These are phyloP conservation scores for Pseudogymnoascus sp. DNA, from an alignment of 2,329 filamentous ascomycete genomes.

Conservation along the genomic window DNA sequence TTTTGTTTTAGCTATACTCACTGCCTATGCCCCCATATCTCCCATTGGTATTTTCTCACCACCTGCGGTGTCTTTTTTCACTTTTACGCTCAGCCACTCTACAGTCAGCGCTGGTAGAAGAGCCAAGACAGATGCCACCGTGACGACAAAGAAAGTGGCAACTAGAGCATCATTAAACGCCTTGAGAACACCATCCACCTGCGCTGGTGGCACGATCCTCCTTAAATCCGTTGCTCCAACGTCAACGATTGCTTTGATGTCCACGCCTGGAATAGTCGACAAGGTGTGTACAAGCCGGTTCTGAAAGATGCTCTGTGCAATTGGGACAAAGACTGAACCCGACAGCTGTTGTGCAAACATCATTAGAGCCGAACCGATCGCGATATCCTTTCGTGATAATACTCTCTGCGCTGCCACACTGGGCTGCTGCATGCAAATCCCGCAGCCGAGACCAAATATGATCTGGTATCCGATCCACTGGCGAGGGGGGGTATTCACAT, in stretches of 20 bases:
- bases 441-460: constrained; percentile 12
- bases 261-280: constrained; percentile 25
- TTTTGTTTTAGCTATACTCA: not conserved
- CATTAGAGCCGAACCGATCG: constrained; percentile 45
- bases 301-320: constrained; percentile 59
- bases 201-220: constrained; percentile 16
- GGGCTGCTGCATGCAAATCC: constrained; percentile 21
- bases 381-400: constrained; percentile 42
- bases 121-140: not conserved
- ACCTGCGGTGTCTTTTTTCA: not conserved
- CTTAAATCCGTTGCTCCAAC: constrained; percentile 39
- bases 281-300: constrained; percentile 26
- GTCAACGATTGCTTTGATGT: constrained; percentile 31
- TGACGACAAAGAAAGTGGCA: not conserved
- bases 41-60: not conserved
- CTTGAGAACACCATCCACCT: not conserved
- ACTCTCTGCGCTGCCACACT: constrained; percentile 42
- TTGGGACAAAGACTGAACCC: constrained; percentile 58
- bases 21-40: not conserved
- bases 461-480: constrained; percentile 32
- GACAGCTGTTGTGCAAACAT: constrained; percentile 60
- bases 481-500: constrained; percentile 26
- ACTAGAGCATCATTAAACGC: not conserved
- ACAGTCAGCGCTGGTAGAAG: not conserved
- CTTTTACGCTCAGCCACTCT: not conserved